These are phyloP conservation scores for Claviceps sp. DNA, from an alignment of 2,329 filamentous ascomycete species.

Conservation along the genomic window DNA sequence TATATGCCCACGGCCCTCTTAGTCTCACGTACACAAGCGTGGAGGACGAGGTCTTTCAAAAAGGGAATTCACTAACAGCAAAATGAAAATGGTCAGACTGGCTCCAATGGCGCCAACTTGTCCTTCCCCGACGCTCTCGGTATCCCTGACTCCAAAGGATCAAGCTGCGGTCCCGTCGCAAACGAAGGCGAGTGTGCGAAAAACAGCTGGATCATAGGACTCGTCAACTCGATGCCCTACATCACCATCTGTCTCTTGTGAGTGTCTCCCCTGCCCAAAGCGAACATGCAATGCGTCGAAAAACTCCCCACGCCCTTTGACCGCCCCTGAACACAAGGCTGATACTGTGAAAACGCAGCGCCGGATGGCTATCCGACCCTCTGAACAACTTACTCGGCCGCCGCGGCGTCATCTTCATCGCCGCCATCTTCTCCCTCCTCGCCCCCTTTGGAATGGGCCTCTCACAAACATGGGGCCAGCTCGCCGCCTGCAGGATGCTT, in stretches of 20 bases:
- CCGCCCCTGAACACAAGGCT: background rate
- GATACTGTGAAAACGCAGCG: constrained; percentile 17
- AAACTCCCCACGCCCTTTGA: no score
- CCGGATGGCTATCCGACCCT: constrained; percentile 49
- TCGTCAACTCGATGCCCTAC: constrained; percentile 40
- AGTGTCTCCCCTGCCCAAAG: constrained; percentile 9
- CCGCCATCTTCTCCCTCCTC: constrained; percentile 47
- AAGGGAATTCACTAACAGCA: background rate
- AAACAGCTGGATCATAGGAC: constrained; percentile 47
- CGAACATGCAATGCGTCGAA: no score
- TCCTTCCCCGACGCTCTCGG: constrained; percentile 30
- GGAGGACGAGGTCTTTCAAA: no score
- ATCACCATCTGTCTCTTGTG: constrained; percentile 30
- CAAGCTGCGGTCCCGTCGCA: constrained; percentile 18
- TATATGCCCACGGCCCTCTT: no score
- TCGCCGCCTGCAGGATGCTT: constrained; percentile 36
- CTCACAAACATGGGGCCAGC: constrained; percentile 43
- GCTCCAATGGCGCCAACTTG: constrained; percentile 34
- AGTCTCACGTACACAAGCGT: no score
- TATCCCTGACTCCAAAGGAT: constrained; percentile 21
- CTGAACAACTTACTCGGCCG: constrained; percentile 45
- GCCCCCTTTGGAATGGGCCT: constrained; percentile 47
- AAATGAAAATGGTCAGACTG: constrained; percentile 16
- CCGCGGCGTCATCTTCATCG: constrained; percentile 50
- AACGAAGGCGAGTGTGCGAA: constrained; percentile 24